Conservation (phyloP, 2,329 filamentous ascomycete genomes). For the Arthrobotrys sinensis region DNA sequence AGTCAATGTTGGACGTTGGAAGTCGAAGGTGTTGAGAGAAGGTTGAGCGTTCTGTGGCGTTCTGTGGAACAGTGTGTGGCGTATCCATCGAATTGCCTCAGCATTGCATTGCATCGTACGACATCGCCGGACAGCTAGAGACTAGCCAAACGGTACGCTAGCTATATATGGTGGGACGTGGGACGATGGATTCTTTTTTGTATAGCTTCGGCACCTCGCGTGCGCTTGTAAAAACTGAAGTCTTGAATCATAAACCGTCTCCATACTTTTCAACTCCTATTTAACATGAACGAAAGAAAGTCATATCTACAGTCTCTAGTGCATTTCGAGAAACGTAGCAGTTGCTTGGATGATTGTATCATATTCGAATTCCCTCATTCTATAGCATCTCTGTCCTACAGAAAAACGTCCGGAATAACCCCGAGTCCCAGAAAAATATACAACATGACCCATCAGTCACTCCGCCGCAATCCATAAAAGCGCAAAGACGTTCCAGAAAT, state of each 20-base stretch:
- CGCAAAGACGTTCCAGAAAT: conserved; percentile 39
- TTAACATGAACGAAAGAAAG: conserved; percentile 11
- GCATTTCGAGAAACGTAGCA: neutral
- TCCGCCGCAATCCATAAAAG: conserved; percentile 35
- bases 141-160: no score
- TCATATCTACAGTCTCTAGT: conserved; percentile 2
- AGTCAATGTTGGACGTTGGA: conserved; percentile 2
- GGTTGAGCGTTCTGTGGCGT: conserved; percentile 27
- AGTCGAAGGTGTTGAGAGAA: conserved; percentile 6
- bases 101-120: neutral
- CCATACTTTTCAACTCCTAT: conserved; percentile 34
- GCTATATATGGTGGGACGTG: no score
- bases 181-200: no score
- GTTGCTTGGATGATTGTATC: conserved; percentile 26
- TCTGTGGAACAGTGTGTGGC: conserved; percentile 23
- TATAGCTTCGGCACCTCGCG: neutral
- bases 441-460: conserved; percentile 43
- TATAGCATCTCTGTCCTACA: conserved; percentile 26
- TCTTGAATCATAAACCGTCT: conserved; percentile 7
- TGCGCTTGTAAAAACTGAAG: neutral
- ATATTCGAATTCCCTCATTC: conserved; percentile 55
- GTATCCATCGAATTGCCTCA: neutral
- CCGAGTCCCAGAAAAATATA: conserved; percentile 51
- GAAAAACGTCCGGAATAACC: conserved; percentile 38
- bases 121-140: no score